Conservation (phyloP, 148 eudicot genomes). For the Silene latifolia region DNA sequence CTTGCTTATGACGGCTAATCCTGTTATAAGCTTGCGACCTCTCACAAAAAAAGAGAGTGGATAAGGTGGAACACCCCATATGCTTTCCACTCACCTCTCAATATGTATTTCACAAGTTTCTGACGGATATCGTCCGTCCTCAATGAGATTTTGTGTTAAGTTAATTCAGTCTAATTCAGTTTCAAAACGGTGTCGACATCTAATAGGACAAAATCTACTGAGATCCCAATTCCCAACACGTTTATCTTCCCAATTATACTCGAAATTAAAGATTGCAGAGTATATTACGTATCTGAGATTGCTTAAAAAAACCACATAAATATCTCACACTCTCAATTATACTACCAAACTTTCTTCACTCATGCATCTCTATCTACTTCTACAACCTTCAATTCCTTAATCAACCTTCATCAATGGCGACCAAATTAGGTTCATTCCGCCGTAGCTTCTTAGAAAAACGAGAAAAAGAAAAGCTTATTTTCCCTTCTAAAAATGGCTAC, state of each 20-base stretch:
- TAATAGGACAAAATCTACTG: not conserved
- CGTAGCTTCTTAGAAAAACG: constrained; percentile 34
- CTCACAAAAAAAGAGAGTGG: too few relatives aligned
- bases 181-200: too few relatives aligned
- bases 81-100: too few relatives aligned
- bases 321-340: not conserved
- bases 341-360: not conserved
- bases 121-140: too few relatives aligned
- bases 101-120: too few relatives aligned
- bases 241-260: not conserved
- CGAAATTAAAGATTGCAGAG: not conserved
- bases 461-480: constrained; percentile 30
- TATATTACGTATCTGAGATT: too few relatives aligned
- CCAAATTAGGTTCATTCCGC: constrained; percentile 44
- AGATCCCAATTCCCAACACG: not conserved
- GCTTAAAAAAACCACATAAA: not conserved
- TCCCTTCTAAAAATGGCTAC: constrained; percentile 1
- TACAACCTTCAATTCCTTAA: not conserved
- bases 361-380: not conserved
- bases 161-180: too few relatives aligned
- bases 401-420: constrained; percentile 9
- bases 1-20: too few relatives aligned
- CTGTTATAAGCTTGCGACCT: too few relatives aligned
- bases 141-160: too few relatives aligned
- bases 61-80: too few relatives aligned